Conservation (phyloP, 2,329 filamentous ascomycete species). For the Colletotrichum sansevieriae region DNA sequence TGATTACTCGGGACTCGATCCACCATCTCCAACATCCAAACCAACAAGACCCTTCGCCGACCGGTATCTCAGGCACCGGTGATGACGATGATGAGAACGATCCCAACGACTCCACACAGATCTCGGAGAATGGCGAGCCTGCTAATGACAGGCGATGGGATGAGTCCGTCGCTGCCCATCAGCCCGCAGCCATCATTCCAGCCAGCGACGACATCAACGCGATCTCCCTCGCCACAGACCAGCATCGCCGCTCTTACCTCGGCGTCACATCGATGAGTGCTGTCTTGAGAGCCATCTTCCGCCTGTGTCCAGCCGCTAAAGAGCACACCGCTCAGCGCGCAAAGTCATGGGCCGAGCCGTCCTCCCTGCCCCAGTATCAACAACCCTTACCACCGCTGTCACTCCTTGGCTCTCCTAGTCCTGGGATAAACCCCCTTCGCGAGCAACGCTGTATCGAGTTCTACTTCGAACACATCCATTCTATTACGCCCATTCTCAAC, state of each 20-base stretch:
- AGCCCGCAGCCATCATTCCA: constrained; percentile 42
- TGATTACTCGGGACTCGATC: constrained; percentile 34
- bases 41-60: constrained; percentile 19
- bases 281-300: constrained; percentile 68
- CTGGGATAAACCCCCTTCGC: constrained; percentile 52
- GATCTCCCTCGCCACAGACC: constrained; percentile 63
- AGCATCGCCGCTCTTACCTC: constrained; percentile 70
- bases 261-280: constrained; percentile 75
- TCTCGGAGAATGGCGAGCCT: constrained; percentile 47
- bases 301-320: constrained; percentile 49
- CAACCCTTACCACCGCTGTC: constrained; percentile 47
- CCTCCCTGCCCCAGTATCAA: constrained; percentile 48
- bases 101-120: constrained; percentile 44
- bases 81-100: constrained; percentile 19
- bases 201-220: constrained; percentile 51
- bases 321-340: constrained; percentile 46
- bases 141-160: constrained; percentile 48
- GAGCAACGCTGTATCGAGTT: constrained; percentile 64
- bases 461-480: constrained; percentile 72
- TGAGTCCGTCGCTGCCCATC: constrained; percentile 44
- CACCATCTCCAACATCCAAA: background rate
- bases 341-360: constrained; percentile 43
- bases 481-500: constrained; percentile 71
- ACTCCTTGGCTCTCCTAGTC: constrained; percentile 50
- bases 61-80: constrained; percentile 16